Percentiles rank a stretch among this genome's conserved stretches.
Conservation (phyloP, 208 protist genomes). For the Crithidia thermophila region DNA sequence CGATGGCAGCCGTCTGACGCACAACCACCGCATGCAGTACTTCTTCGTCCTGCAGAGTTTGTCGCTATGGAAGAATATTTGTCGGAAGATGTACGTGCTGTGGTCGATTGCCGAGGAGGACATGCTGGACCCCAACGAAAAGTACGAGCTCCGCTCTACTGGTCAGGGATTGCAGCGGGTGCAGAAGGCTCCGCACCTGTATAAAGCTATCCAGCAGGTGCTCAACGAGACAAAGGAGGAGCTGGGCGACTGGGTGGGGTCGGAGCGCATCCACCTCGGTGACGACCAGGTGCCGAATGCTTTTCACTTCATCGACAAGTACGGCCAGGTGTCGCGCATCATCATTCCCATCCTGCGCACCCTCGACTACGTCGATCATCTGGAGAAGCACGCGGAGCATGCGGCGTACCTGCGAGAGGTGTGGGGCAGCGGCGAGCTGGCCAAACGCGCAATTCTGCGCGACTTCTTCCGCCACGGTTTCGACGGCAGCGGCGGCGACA, state of each 20-base stretch:
- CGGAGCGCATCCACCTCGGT: constrained; percentile 96
- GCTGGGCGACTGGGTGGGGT: constrained; percentile 90
- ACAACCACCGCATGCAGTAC: constrained; percentile 95
- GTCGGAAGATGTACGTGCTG: constrained; percentile 84
- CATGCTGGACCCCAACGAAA: constrained; percentile 84
- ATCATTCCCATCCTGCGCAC: constrained; percentile 94
- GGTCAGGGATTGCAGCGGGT: constrained; percentile 96
- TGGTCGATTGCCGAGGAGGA: constrained; percentile 96
- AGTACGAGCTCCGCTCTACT: constrained; percentile 89
- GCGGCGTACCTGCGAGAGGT: constrained; percentile 84
- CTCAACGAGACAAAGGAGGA: constrained; percentile 88
- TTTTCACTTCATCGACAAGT: constrained; percentile 99
- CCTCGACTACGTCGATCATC: constrained; percentile 81
- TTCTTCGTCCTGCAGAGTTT: constrained; percentile 96
- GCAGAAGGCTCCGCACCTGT: constrained; percentile 89
- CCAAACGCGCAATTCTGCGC: constrained; percentile 86
- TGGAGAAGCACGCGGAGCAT: constrained; percentile 47
- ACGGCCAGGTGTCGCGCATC: constrained; percentile 97
- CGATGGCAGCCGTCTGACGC: constrained; percentile 94
- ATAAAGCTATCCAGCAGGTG: constrained; percentile 85
- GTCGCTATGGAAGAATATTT: constrained; percentile 96
- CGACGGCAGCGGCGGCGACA: constrained; percentile 96
- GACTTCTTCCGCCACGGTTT: constrained; percentile 97
- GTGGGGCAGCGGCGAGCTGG: constrained; percentile 67
- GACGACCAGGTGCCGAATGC: constrained; percentile 99